Evolutionary conservation across 257 asterid genomes (phyloP).

Genomic region (Eustoma russellianum): DNA sequence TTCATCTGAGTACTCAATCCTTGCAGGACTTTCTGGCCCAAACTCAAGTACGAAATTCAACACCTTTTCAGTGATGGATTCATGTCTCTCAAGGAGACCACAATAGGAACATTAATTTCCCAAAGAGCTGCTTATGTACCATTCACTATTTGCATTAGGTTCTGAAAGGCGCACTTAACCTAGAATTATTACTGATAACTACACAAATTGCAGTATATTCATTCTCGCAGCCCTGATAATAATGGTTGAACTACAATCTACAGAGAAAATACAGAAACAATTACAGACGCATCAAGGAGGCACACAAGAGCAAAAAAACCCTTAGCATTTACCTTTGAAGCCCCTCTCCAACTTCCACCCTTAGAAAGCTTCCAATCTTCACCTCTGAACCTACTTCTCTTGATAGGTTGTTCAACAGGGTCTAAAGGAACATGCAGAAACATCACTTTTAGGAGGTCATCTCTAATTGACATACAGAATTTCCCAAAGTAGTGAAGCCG

Average conservation of each 20-base stretch:
- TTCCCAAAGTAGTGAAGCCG: background rate
- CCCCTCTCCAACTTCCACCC: constrained; percentile 94
- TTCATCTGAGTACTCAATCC: too few relatives aligned
- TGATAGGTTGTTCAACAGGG: constrained; percentile 57
- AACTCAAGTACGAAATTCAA: too few relatives aligned
- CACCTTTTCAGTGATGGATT: too few relatives aligned
- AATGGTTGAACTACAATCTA: background rate
- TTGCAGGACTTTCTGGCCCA: too few relatives aligned
- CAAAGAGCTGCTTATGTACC: too few relatives aligned
- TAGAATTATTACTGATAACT: background rate
- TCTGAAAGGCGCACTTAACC: background rate
- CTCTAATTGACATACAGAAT: background rate
- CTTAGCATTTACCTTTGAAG: constrained; percentile 46
- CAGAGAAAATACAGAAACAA: background rate
- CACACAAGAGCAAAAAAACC: background rate
- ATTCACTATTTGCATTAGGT: too few relatives aligned
- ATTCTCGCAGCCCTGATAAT: background rate
- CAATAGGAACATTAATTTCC: too few relatives aligned
- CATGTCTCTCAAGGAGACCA: too few relatives aligned
- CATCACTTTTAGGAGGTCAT: constrained; percentile 5
- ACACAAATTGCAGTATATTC: background rate
- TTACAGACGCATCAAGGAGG: constrained; percentile 4
- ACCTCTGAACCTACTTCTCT: constrained; percentile 79
- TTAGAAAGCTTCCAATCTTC: constrained; percentile 60
- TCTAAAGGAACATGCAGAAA: constrained; percentile 34